Evolutionary conservation across 495 filamentous ascomycete genomes (phyloP), one percentile per base, ranked within the genome.

Genomic region (Penicillium roqueforti): DNA sequence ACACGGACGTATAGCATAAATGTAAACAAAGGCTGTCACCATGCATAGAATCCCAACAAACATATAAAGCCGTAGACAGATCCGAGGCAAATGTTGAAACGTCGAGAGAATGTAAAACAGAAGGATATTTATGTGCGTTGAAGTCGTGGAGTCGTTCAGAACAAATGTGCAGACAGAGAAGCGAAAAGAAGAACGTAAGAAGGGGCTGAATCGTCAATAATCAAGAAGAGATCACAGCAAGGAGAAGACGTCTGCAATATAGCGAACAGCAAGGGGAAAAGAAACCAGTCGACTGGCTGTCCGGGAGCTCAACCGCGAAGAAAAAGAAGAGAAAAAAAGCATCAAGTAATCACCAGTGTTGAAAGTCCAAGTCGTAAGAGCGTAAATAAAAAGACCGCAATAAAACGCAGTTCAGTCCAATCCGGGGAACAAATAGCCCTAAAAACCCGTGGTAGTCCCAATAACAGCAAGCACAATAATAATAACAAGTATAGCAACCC

Each of bases 401-500:
- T 31, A 3, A 31, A 31, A 31, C 28, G 28, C 28, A 11, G 28
- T 31, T 2, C 8, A 31, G 9, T 31, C 9, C 28, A 11, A 10
- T 31, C 22, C 22, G 22, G 4, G 22, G 4, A 23, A 23, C 4
- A 38, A 20, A 38, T 48, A 26, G 23, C 10, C 51, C 56, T 66
- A 78, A 43, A 78, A 75, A 31, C 73, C 73, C 20, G 68, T 66
- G 6, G 66, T 76, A 25, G 74, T 73, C 19, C 75, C 85, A 29
- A 90, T 72, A 53, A 83, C 77, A 52, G 81, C 79, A 23, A 88
- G 75, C 16, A 76, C 78, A 56, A 80, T 76, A 53, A 96, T 78
- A 23, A 86, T 83, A 49, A 82, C 83, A 51, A 96, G 81, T 29
- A 98, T 81, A 51, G 87, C 71, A 13, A 93, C 64, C 14, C 93